A percentile compares a stretch with the other conserved stretches of the same genome.
These are phyloP conservation scores for Penicillium coffeae DNA, from an alignment of 495 filamentous ascomycete genomes.

Conservation along the genomic window DNA sequence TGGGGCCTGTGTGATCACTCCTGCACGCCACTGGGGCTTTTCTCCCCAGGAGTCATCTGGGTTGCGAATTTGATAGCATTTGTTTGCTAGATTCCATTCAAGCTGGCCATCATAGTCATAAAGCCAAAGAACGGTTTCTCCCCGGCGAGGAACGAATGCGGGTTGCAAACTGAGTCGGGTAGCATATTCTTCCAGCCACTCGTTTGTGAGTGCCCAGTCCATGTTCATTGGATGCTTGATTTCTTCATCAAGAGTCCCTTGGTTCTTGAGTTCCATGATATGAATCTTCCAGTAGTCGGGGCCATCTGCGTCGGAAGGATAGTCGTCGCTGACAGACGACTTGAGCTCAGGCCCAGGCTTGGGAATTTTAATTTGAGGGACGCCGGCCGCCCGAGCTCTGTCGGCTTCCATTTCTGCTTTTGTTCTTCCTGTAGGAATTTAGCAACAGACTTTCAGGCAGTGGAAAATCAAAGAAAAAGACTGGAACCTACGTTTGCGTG, in stretches of 20 bases:
- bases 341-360: background rate
- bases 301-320: conserved; percentile 37
- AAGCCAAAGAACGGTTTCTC: conserved; percentile 57
- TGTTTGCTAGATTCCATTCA: conserved; percentile 23
- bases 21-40: conserved; percentile 53
- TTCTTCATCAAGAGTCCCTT: conserved; percentile 33
- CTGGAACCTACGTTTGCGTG: conserved; percentile 19
- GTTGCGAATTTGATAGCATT: conserved; percentile 32
- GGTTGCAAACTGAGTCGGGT: conserved; percentile 38
- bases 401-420: conserved; percentile 17
- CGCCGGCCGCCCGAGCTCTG: background rate
- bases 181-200: conserved; percentile 32
- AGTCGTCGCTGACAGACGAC: background rate
- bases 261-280: conserved; percentile 44
- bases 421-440: conserved; percentile 11
- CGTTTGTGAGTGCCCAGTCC: conserved; percentile 51
- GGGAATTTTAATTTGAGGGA: background rate
- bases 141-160: conserved; percentile 51
- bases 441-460: background rate
- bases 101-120: conserved; percentile 36
- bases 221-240: conserved; percentile 47
- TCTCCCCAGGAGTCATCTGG: conserved; percentile 22
- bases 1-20: conserved; percentile 51
- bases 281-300: conserved; percentile 50
- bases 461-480: background rate